phyloP scores from a whole-genome alignment of 2,329 filamentous ascomycete species.

The Amesomyces nigricolor region DNA sequence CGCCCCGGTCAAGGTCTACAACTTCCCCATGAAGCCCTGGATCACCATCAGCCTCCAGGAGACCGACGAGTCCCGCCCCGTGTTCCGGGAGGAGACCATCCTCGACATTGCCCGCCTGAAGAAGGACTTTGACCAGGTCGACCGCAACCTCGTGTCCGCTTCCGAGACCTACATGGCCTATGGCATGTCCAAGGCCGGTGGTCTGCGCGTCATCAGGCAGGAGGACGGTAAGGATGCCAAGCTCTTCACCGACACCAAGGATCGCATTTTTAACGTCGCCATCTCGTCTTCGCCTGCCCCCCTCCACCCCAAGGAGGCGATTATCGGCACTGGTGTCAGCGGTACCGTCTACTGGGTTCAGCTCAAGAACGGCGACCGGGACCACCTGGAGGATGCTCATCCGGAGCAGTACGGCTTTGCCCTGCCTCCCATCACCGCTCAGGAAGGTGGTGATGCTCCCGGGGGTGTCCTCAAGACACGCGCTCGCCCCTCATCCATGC shows the following conservation, averaged over 20 bases:
- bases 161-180: slow-evolving; percentile 91
- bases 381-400: slow-evolving; percentile 70
- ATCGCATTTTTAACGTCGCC: slow-evolving; percentile 91
- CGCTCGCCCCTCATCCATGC: slow-evolving; percentile 79
- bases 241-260: slow-evolving; percentile 83
- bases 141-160: slow-evolving; percentile 85
- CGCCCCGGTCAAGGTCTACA: slow-evolving; percentile 72
- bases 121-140: slow-evolving; percentile 97
- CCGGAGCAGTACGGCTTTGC: slow-evolving; percentile 83
- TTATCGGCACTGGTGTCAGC: slow-evolving; percentile 89
- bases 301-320: slow-evolving; percentile 63
- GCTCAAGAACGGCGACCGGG: slow-evolving; percentile 69
- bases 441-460: slow-evolving; percentile 77
- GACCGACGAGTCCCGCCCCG: slow-evolving; percentile 50
- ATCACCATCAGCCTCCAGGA: slow-evolving; percentile 76
- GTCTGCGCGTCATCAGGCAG: slow-evolving; percentile 88
- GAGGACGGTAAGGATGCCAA: slow-evolving; percentile 88
- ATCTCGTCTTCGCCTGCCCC: slow-evolving; percentile 65
- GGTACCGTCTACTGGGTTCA: slow-evolving; percentile 95
- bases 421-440: slow-evolving; percentile 76
- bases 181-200: slow-evolving; percentile 86
- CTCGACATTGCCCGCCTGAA: slow-evolving; percentile 92
- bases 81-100: slow-evolving; percentile 71
- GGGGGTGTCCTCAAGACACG: slow-evolving; percentile 93
- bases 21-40: slow-evolving; percentile 96